phyloP scores from a whole-genome alignment of 352 stramenopile genomes.

The Pythium brachiatum region DNA sequence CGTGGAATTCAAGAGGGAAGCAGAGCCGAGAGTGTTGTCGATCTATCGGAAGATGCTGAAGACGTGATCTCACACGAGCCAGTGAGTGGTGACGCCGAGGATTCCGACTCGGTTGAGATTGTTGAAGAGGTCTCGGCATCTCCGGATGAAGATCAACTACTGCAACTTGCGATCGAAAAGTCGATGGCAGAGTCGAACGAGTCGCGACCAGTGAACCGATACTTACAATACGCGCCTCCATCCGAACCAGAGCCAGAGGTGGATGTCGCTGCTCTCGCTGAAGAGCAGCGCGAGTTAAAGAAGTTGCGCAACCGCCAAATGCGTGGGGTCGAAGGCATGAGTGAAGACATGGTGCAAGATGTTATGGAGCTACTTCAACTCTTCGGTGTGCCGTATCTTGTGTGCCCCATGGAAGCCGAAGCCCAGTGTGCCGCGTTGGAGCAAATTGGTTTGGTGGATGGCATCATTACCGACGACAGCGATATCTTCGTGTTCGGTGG shows the following conservation, averaged over 20 bases:
- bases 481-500: constrained; percentile 95
- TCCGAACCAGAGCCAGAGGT: constrained; percentile 9
- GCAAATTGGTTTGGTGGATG: constrained; percentile 94
- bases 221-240: constrained; percentile 22
- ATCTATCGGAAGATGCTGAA: constrained; percentile 10
- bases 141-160: constrained; percentile 16
- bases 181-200: constrained; percentile 16
- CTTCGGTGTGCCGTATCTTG: constrained; percentile 98
- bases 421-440: constrained; percentile 98
- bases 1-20: neutral
- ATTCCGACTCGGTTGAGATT: constrained; percentile 2
- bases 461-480: constrained; percentile 98
- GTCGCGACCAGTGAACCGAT: constrained; percentile 1
- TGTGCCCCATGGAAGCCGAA: constrained; percentile 99
- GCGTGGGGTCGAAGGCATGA: constrained; percentile 93
- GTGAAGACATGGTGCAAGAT: constrained; percentile 97
- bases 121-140: neutral
- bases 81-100: neutral
- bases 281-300: constrained; percentile 69
- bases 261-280: constrained; percentile 41
- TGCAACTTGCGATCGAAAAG: constrained; percentile 25
- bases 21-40: neutral
- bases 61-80: neutral
- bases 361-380: constrained; percentile 95
- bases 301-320: constrained; percentile 75